Conservation (phyloP, 345 rosid genomes). For the Isatis tinctoria region DNA sequence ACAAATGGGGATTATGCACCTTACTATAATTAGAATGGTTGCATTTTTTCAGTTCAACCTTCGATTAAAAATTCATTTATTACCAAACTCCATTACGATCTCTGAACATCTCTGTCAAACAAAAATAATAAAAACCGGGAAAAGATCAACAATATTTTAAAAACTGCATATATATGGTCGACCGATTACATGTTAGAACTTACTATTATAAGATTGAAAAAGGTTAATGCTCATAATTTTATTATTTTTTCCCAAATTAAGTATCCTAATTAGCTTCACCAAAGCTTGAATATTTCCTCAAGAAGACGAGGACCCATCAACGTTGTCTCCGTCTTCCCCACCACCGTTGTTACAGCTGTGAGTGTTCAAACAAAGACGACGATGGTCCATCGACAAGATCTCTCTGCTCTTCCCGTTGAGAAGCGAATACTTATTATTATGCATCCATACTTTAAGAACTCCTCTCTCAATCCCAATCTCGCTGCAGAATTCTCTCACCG, state of each 20-base stretch:
- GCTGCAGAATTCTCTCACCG: conserved; percentile 48
- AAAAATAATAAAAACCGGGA: neutral
- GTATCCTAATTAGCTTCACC: conserved; percentile 5
- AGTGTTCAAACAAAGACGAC: conserved; percentile 21
- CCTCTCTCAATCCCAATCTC: conserved; percentile 61
- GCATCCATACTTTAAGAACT: conserved; percentile 87
- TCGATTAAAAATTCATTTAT: neutral
- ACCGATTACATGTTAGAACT: conserved; percentile 29
- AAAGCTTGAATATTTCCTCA: neutral
- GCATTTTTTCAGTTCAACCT: neutral
- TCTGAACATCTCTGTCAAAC: conserved; percentile 13
- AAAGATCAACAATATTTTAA: neutral
- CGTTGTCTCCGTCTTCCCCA: neutral
- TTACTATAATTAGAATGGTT: conserved; percentile 2
- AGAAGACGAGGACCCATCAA: conserved; percentile 30
- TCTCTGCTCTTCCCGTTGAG: conserved; percentile 36
- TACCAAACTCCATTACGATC: neutral
- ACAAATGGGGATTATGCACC: neutral
- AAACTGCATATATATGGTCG: neutral
- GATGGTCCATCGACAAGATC: conserved; percentile 5
- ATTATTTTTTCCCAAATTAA: neutral
- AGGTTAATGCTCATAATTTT: conserved; percentile 18
- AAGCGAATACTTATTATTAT: conserved; percentile 59
- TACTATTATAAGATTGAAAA: conserved; percentile 6
- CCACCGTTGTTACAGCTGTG: conserved; percentile 9